Conservation (phyloP, 2,329 filamentous ascomycete species). For the Fusarium sp. region DNA sequence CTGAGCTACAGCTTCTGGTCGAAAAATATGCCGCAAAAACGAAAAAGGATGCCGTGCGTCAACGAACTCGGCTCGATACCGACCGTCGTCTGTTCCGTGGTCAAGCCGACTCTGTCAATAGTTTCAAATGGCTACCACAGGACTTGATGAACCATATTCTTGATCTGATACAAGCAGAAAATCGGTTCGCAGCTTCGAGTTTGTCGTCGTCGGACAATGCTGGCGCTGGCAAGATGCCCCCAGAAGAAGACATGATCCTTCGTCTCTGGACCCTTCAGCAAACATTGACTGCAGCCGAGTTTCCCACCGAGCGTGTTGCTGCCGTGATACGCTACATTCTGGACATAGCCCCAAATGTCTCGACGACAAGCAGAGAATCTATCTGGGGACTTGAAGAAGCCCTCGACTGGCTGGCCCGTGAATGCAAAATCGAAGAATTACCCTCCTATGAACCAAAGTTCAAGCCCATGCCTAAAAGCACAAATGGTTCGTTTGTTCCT, state of each 20-base stretch:
- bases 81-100: conserved; percentile 84
- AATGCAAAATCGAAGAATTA: conserved; percentile 75
- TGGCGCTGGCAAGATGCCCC: conserved; percentile 63
- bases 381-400: conserved; percentile 90
- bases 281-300: conserved; percentile 74
- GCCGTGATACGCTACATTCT: conserved; percentile 74
- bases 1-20: conserved; percentile 87
- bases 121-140: conserved; percentile 81
- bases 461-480: conserved; percentile 54
- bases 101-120: conserved; percentile 79
- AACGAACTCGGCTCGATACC: conserved; percentile 81
- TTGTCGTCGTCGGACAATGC: conserved; percentile 57
- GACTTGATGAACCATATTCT: conserved; percentile 83
- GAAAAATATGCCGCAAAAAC: conserved; percentile 85
- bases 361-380: conserved; percentile 67
- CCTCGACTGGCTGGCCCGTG: conserved; percentile 88
- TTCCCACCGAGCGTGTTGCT: conserved; percentile 71
- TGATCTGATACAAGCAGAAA: conserved; percentile 75
- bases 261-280: conserved; percentile 88
- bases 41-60: conserved; percentile 80
- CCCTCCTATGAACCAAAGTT: conserved; percentile 71
- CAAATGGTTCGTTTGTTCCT: conserved; percentile 38
- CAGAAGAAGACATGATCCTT: conserved; percentile 80
- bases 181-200: conserved; percentile 65
- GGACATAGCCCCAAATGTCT: conserved; percentile 72